Evolutionary conservation across 176 grass and related monocot species (phyloP), one percentile per base, ranked within the genome.

Genomic region (Elymus sibiricus): DNA sequence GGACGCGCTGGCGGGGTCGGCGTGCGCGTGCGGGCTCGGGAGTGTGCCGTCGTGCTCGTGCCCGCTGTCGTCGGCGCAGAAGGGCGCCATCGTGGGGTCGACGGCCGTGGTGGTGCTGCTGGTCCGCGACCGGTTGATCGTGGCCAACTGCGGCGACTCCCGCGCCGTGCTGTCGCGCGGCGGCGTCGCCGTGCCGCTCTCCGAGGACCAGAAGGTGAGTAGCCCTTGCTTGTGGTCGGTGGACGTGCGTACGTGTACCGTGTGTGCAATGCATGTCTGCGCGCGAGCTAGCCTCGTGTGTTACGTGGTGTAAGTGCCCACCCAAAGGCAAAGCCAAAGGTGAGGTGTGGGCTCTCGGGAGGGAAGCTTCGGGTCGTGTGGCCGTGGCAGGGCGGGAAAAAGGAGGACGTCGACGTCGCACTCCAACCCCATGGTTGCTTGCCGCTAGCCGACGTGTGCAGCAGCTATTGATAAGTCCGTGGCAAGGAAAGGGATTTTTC

Each of bases 141-240:
- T 98, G 2, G 91, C 93, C 85, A 98, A 98, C 93, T 93, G 91
- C 82, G 95, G 95, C 31, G 95, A 98, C 84, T 98, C 95, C 1
- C 87, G 95, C 38, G 95, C 93, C 25, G 91, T 98, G 14, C 90
- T 98, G 64, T 90, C 89, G 64, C 96, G 92, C 2, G 88, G 61
- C 0, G 76, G 75, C 35, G 46, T 2, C 5, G 96, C 74, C 44
- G 3, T 92, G 32, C 86, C 92, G 64, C 94, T 98, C 83, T 95
- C 97, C 77, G 6, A 5, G 22, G 97, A 98, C 83, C 97, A 98
- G 74, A 98, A 98, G 97, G 96, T 98, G 77, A n/a, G 24, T 26
- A 9, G 0, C 24, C 32, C 31, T 37, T 34, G 8, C 65, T 14
- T 68, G 29, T 40, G 7, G 35, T 3, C 35, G 35, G 2, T 37